Evolutionary conservation across 2,329 filamentous ascomycete species (phyloP).

Genomic region (Trichoderma pleuroti): DNA sequence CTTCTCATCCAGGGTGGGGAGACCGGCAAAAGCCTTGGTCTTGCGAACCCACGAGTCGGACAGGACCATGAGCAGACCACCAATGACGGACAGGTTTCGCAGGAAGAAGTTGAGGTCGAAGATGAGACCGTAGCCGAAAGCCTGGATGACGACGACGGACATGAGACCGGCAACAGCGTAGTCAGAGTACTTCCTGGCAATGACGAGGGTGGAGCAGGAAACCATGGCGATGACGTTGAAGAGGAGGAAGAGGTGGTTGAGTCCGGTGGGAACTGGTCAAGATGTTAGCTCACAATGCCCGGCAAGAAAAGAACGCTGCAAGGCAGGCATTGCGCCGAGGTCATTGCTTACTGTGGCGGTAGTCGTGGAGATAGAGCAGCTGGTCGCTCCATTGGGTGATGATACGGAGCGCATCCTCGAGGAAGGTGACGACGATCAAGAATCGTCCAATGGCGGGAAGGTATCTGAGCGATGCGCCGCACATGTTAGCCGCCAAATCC

Average conservation of each 20-base stretch:
- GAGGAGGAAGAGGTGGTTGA: conserved; percentile 91
- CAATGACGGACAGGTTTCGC: conserved; percentile 95
- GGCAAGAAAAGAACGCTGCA: conserved; percentile 7
- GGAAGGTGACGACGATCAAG: conserved; percentile 95
- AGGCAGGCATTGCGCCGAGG: neutral
- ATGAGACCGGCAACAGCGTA: conserved; percentile 89
- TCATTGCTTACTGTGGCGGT: conserved; percentile 76
- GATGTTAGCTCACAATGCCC: conserved; percentile 18
- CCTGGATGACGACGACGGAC: conserved; percentile 86
- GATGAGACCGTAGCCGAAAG: conserved; percentile 93
- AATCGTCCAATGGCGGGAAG: conserved; percentile 94
- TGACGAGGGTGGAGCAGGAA: conserved; percentile 77
- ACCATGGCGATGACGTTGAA: conserved; percentile 87
- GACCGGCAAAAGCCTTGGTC: conserved; percentile 90
- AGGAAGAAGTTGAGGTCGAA: conserved; percentile 99
- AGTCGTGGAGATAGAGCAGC: conserved; percentile 86
- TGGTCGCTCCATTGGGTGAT: conserved; percentile 97
- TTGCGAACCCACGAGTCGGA: conserved; percentile 98
- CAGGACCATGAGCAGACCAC: conserved; percentile 94
- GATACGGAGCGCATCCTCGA: conserved; percentile 94
- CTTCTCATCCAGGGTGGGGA: conserved; percentile 95
- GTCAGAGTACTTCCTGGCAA: conserved; percentile 87
- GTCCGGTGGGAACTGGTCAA: conserved; percentile 70
- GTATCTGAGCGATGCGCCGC: conserved; percentile 56
- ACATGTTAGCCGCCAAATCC: neutral